Percentiles rank a stretch among this genome's conserved stretches.
Evolutionary conservation across 305 asterid genomes (phyloP).

Genomic region (Andrographis paniculata): DNA sequence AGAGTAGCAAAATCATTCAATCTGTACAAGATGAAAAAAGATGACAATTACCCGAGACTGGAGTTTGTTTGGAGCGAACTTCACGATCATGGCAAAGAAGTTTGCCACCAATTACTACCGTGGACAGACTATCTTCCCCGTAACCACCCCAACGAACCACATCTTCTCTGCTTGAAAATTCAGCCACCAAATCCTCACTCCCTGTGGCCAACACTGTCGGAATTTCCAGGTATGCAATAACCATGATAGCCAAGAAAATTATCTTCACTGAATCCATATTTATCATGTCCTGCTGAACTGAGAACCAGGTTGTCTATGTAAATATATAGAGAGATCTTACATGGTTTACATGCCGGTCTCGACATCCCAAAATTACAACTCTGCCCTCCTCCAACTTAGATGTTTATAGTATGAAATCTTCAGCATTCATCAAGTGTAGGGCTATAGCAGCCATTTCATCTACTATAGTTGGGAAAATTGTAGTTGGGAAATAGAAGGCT

Average conservation of each 20-base stretch:
- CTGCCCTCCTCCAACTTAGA: conserved; percentile 20
- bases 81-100: conserved; percentile 37
- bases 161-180: conserved; percentile 32
- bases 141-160: conserved; percentile 60
- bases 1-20: neutral
- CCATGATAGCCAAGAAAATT: conserved; percentile 10
- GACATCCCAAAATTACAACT: conserved; percentile 14
- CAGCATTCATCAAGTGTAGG: too few species aligned
- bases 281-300: conserved; percentile 8
- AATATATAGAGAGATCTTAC: conserved; percentile 18
- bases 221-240: conserved; percentile 13
- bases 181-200: conserved; percentile 4
- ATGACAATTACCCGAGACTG: conserved; percentile 41
- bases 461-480: too few species aligned
- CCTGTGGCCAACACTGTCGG: conserved; percentile 9
- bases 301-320: conserved; percentile 15
- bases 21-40: neutral
- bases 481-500: conserved; percentile 29
- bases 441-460: too few species aligned
- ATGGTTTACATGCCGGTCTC: conserved; percentile 21
- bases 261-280: conserved; percentile 16
- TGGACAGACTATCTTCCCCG: conserved; percentile 80
- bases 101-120: conserved; percentile 52
- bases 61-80: conserved; percentile 22
- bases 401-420: too few species aligned